These are phyloP conservation scores for Mayamaea pseudoterrestris DNA, from an alignment of 108 stramenopile species.

Conservation along the genomic window DNA sequence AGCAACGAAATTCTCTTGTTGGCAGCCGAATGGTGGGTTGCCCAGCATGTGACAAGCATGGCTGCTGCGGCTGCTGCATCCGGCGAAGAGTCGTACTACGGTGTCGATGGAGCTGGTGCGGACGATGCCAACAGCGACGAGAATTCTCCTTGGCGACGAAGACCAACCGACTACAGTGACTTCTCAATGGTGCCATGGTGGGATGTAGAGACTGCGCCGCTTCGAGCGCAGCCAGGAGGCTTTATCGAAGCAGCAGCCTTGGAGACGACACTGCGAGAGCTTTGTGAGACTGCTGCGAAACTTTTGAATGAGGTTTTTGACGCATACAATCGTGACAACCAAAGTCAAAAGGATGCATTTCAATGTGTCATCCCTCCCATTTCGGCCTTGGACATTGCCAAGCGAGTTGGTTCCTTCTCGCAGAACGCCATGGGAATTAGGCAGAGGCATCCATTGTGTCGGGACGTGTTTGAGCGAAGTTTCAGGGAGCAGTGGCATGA, in stretches of 20 bases:
- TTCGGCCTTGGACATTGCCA: slow-evolving; percentile 25
- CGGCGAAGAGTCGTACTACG: not conserved
- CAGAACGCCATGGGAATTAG: slow-evolving; percentile 52
- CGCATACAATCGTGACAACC: not conserved
- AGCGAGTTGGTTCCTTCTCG: slow-evolving; percentile 38
- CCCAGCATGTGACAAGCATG: not conserved
- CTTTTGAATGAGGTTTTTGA: slow-evolving; percentile 15
- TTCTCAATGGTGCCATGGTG: slow-evolving; percentile 51
- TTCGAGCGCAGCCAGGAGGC: slow-evolving; percentile 2
- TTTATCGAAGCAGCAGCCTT: slow-evolving; percentile 12
- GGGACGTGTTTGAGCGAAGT: slow-evolving; percentile 24
- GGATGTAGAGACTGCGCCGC: slow-evolving; percentile 25
- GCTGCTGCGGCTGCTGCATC: not conserved
- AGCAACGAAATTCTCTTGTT: slow-evolving; percentile 55
- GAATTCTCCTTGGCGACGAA: not conserved
- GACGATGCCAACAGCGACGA: slow-evolving; percentile 9
- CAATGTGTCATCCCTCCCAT: not conserved
- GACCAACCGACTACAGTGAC: slow-evolving; percentile 18
- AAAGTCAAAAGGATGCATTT: not conserved
- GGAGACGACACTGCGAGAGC: slow-evolving; percentile 13
- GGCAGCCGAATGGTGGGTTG: slow-evolving; percentile 35
- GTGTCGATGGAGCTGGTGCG: not conserved
- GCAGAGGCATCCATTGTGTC: slow-evolving; percentile 29
- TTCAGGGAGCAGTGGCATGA: slow-evolving; percentile 17
- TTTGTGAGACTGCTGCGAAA: slow-evolving; percentile 30